Evolutionary conservation across 2,329 filamentous ascomycete genomes (phyloP), one percentile per base, ranked within the genome.

Genomic region (Colletotrichum ledebouriae): DNA sequence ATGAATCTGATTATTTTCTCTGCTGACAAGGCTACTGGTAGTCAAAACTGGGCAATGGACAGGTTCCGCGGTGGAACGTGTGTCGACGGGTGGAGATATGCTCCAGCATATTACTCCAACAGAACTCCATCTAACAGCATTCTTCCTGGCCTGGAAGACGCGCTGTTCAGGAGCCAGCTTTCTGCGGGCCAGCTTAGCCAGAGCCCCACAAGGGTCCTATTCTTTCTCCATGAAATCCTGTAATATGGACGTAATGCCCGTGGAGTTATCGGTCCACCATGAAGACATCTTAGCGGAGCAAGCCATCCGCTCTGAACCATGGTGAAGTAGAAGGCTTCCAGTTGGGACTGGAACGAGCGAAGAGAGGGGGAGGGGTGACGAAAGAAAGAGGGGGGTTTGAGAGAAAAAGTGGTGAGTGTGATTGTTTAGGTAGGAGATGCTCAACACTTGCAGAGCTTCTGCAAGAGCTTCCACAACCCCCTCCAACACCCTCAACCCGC

Each of bases 371-470:
- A 46, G 49, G 15, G 34, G 42, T 25, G 15, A 7, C n/a, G 41
- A 10, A 37, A 49, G 34, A 34, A 53, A 49, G 39, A n/a, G 39
- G 50, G 50, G 33, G 44, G 44, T 29, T 44, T 37, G 39, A 52
- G 25, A 33, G 46, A 39, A 39, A 39, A 39, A 13, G 37, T 39
- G 11, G 4, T 37, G 42, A 37, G 49, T n/a, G n/a, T n/a, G 47
- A 55, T 42, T 20, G 33, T 49, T 53, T 25, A 6, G 42, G 63
- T 29, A 62, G 50, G 34, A 10, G 50, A 33, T n/a, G 50, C 12
- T 37, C 60, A 63, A 55, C 20, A 55, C 34, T 65, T 65, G 61
- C 55, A 68, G 65, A 67, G 64, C 64, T 67, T 67, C 64, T 49
- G 60, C 53, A 67, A 50, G 52, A 67, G 53, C 59, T 59, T 67